Percentiles rank a stretch among this genome's conserved stretches.
Evolutionary conservation across 768 basidiomycete species (phyloP).

Genomic region (Auricularia sp.): DNA sequence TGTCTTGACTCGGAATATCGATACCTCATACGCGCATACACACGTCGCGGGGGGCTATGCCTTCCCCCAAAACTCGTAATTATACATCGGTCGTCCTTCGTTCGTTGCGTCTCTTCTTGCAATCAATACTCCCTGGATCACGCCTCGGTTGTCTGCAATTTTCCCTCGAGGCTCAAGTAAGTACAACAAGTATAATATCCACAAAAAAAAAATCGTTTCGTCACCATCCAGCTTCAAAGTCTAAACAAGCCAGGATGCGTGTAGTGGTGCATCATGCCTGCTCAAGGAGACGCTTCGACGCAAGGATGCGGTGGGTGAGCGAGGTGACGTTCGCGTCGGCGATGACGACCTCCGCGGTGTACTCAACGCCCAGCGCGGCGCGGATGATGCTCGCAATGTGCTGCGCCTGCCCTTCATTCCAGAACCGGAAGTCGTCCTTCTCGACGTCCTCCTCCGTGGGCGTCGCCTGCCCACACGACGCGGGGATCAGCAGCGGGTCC

Average conservation of each 20-base stretch:
- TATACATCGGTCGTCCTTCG: background rate
- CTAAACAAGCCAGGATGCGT: too few relatives aligned
- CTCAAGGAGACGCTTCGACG: slow-evolving; percentile 49
- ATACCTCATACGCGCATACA: background rate
- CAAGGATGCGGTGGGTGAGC: slow-evolving; percentile 73
- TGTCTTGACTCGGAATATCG: too few relatives aligned
- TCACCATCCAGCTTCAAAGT: too few relatives aligned
- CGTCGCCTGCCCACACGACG: slow-evolving; percentile 16
- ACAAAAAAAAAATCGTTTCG: too few relatives aligned
- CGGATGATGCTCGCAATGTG: slow-evolving; percentile 73
- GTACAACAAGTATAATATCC: too few relatives aligned
- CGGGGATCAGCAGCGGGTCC: slow-evolving; percentile 72
- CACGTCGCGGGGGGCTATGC: background rate
- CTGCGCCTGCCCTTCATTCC: slow-evolving; percentile 83
- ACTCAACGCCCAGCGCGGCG: slow-evolving; percentile 80
- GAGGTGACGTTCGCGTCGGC: slow-evolving; percentile 89
- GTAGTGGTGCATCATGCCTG: background rate
- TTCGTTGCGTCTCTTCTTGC: background rate
- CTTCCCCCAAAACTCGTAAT: background rate
- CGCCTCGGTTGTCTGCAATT: background rate
- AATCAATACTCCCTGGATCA: background rate
- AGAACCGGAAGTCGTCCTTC: slow-evolving; percentile 90
- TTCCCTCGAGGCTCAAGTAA: too few relatives aligned
- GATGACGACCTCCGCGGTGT: slow-evolving; percentile 80
- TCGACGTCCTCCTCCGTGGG: slow-evolving; percentile 37